These are phyloP conservation scores for Clonostachys solani DNA, from an alignment of 2,329 filamentous ascomycete genomes.

Conservation along the genomic window DNA sequence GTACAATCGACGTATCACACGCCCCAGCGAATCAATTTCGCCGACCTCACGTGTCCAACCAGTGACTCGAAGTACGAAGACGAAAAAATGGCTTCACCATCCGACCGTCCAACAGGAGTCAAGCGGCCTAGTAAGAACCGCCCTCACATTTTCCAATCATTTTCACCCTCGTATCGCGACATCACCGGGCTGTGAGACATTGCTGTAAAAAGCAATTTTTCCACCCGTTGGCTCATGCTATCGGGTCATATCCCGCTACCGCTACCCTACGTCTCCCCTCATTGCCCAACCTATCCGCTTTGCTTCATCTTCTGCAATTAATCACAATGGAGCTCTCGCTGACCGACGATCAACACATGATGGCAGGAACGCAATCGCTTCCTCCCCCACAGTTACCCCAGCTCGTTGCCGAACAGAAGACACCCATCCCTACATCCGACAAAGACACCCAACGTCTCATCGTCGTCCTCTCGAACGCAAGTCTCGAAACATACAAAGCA, in stretches of 20 bases:
- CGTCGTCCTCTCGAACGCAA: slow-evolving; percentile 94
- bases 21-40: no score
- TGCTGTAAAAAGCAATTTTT: neutral
- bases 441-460: slow-evolving; percentile 90
- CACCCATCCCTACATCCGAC: slow-evolving; percentile 77
- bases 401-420: slow-evolving; percentile 88
- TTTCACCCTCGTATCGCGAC: neutral
- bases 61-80: neutral
- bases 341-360: slow-evolving; percentile 1
- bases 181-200: neutral
- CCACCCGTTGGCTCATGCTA: neutral
- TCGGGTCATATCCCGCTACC: neutral
- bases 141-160: neutral
- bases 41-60: no score
- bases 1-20: no score
- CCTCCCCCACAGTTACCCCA: slow-evolving; percentile 87
- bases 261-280: neutral
- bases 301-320: neutral
- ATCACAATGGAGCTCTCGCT: neutral
- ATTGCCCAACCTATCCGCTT: neutral
- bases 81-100: slow-evolving; percentile 26
- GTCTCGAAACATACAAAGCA: slow-evolving; percentile 95
- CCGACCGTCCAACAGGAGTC: slow-evolving; percentile 32
- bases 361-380: slow-evolving; percentile 83
- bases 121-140: slow-evolving; percentile 35